A percentile compares a stretch with the other conserved stretches of the same genome.
Conservation (phyloP, 2,329 filamentous ascomycete species). For the Beauveria brongniartii region DNA sequence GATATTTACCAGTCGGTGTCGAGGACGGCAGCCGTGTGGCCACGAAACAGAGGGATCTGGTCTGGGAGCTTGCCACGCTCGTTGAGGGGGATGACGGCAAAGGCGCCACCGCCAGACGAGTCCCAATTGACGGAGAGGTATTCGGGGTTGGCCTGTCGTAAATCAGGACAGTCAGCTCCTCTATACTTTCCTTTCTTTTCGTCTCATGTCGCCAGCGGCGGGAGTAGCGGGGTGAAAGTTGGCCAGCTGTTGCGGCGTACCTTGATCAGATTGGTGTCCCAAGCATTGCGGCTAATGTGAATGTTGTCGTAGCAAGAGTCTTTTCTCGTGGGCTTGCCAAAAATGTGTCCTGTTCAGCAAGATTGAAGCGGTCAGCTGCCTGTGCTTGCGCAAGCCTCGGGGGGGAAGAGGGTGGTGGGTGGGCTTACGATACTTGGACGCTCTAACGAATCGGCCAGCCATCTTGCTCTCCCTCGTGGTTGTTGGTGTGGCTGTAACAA, state of each 20-base stretch:
- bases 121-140: conserved; percentile 99
- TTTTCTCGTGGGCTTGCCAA: conserved; percentile 90
- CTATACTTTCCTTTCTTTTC: not conserved
- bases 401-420: conserved; percentile 14
- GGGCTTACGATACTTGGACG: conserved; percentile 59
- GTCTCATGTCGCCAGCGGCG: not conserved
- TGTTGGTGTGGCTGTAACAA: not conserved
- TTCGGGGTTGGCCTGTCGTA: conserved; percentile 75
- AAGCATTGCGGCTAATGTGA: conserved; percentile 94
- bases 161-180: conserved; percentile 16
- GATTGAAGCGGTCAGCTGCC: conserved; percentile 16
- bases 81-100: conserved; percentile 85
- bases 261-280: conserved; percentile 98
- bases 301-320: conserved; percentile 99
- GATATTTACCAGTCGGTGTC: conserved; percentile 82
- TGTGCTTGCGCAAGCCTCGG: conserved; percentile 2
- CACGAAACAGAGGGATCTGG: conserved; percentile 87
- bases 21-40: conserved; percentile 89
- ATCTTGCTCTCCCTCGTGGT: conserved; percentile 26
- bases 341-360: conserved; percentile 72
- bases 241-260: conserved; percentile 35
- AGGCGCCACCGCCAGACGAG: conserved; percentile 87
- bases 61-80: conserved; percentile 90
- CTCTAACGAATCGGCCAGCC: conserved; percentile 58
- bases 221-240: not conserved